Evolutionary conservation across 78 protist species (phyloP).

Genomic region (Isochrysis galbana): DNA sequence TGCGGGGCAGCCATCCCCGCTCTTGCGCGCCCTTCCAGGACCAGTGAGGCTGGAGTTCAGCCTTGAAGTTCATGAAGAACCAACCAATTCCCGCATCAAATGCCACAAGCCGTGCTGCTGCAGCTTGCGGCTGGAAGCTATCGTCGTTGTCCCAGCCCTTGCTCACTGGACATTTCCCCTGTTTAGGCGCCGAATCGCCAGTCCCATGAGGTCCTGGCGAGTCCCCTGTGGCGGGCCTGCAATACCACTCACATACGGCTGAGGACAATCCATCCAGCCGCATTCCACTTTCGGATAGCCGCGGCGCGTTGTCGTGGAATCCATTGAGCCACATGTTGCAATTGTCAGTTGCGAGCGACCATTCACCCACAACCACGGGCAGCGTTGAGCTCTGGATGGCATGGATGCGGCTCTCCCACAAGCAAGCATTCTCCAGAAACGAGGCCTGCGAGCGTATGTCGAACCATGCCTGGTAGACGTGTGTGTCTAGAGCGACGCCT

Average conservation of each 20-base stretch:
- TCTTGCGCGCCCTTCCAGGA: not conserved
- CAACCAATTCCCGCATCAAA: not conserved
- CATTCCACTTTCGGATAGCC: not conserved
- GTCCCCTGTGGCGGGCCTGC: slow-evolving; percentile 12
- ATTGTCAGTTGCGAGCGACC: slow-evolving; percentile 9
- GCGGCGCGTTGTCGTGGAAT: slow-evolving; percentile 18
- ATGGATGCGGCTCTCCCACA: no score
- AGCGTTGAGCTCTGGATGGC: no score
- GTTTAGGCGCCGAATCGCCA: not conserved
- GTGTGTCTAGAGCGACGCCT: not conserved
- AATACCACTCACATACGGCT: not conserved
- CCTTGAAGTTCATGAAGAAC: not conserved
- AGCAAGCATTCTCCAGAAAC: no score
- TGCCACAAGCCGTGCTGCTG: not conserved
- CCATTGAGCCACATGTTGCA: slow-evolving; percentile 32
- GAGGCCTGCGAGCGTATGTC: no score
- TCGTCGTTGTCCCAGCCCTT: not conserved
- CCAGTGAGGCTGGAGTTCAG: not conserved
- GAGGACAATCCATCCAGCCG: not conserved
- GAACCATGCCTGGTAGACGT: not conserved
- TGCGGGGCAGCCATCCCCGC: not conserved
- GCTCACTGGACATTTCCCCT: not conserved
- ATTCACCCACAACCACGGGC: slow-evolving; percentile 8
- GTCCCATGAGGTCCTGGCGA: no score
- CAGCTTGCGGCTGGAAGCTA: not conserved